These are phyloP conservation scores for Penicillium soppii DNA, from an alignment of 495 filamentous ascomycete genomes.

Conservation along the genomic window DNA sequence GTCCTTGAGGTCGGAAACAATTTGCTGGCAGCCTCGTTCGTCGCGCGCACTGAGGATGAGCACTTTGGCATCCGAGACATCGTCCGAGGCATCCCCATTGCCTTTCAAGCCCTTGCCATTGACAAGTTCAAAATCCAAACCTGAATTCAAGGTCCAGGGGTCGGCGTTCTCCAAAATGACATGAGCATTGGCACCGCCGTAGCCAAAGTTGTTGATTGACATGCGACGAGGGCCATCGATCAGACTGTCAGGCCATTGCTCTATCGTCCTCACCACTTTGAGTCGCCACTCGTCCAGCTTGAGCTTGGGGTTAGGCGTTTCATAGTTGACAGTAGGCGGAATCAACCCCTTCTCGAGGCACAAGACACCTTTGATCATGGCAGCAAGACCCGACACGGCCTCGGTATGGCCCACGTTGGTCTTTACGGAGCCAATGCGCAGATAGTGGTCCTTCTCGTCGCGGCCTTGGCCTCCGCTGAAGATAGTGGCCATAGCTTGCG, in stretches of 20 bases:
- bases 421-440: constrained; percentile 45
- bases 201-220: constrained; percentile 2
- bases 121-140: not conserved
- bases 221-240: not conserved
- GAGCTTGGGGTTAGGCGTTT: constrained; percentile 40
- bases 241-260: constrained; percentile 8
- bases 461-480: constrained; percentile 2
- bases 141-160: not conserved
- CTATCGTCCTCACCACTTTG: constrained; percentile 11
- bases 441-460: not conserved
- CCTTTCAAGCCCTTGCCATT: not conserved
- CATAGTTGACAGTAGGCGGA: constrained; percentile 40
- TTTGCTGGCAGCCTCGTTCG: too few species aligned
- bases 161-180: not conserved
- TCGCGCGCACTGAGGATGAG: too few species aligned
- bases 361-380: constrained; percentile 42
- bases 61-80: too few species aligned
- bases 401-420: constrained; percentile 46
- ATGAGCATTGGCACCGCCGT: not conserved
- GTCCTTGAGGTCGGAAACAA: too few species aligned
- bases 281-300: constrained; percentile 22
- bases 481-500: constrained; percentile 41
- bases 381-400: constrained; percentile 38
- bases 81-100: not conserved
- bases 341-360: constrained; percentile 44